phyloP scores from a whole-genome alignment of 2,329 filamentous ascomycete genomes.

The Botrytis deweyae region DNA sequence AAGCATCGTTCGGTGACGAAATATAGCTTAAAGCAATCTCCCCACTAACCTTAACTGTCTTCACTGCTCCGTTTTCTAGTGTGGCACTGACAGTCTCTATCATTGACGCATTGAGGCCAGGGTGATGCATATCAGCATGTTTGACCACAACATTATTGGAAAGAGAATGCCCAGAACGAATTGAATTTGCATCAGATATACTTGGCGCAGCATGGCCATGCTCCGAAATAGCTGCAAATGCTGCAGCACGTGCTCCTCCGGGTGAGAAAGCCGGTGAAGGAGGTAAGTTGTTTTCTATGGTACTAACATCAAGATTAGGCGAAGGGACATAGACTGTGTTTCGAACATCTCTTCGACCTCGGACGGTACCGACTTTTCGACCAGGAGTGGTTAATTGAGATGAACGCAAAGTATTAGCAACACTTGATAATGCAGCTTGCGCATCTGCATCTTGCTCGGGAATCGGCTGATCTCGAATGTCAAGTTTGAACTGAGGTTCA shows the following conservation, averaged over 20 bases:
- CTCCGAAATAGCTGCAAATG: conserved; percentile 58
- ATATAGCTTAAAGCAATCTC: conserved; percentile 90
- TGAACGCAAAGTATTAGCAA: conserved; percentile 69
- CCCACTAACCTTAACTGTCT: conserved; percentile 73
- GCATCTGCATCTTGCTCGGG: conserved; percentile 74
- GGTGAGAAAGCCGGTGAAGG: conserved; percentile 39
- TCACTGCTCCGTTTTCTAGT: conserved; percentile 73
- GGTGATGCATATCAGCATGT: conserved; percentile 77
- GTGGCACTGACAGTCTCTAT: conserved; percentile 87
- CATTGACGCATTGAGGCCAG: conserved; percentile 83
- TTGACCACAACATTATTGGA: conserved; percentile 66
- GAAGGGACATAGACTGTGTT: conserved; percentile 82
- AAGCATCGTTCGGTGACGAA: conserved; percentile 38
- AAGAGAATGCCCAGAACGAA: conserved; percentile 82
- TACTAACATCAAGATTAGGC: conserved; percentile 35
- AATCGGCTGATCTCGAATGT: conserved; percentile 75
- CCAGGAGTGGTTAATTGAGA: conserved; percentile 60
- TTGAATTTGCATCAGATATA: conserved; percentile 82
- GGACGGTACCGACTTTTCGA: conserved; percentile 71
- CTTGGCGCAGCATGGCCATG: conserved; percentile 48
- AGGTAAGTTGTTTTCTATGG: conserved; percentile 30
- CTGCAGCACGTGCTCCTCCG: conserved; percentile 43
- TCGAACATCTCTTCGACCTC: conserved; percentile 85
- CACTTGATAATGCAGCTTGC: conserved; percentile 71
- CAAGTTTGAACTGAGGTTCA: conserved; percentile 72